These are phyloP conservation scores for Yamadazyma sp. DNA, from an alignment of 1,139 yeast genomes.

Conservation along the genomic window DNA sequence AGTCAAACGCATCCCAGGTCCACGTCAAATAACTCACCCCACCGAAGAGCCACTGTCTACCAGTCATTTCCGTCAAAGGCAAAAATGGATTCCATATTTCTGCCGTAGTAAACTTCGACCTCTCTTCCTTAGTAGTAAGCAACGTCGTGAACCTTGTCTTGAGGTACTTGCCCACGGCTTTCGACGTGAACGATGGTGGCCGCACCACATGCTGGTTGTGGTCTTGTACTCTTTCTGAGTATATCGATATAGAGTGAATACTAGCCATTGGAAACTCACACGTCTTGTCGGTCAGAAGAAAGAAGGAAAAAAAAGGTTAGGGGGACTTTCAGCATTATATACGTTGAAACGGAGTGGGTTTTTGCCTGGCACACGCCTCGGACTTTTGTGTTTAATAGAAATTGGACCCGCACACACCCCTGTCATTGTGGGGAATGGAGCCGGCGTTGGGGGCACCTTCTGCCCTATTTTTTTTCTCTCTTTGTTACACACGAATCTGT, in stretches of 20 bases:
- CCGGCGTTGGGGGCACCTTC: too few species aligned
- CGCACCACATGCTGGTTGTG: conserved; percentile 34
- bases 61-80: conserved; percentile 27
- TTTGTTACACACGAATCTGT: too few species aligned
- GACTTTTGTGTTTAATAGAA: too few species aligned
- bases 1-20: conserved; percentile 48
- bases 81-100: conserved; percentile 38
- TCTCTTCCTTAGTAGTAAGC: conserved; percentile 32
- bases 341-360: neutral
- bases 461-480: too few species aligned
- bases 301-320: too few species aligned
- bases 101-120: conserved; percentile 22
- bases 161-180: conserved; percentile 26
- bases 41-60: conserved; percentile 39
- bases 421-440: too few species aligned
- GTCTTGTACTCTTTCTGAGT: conserved; percentile 8
- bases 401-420: too few species aligned
- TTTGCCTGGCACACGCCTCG: too few species aligned
- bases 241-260: conserved; percentile 10
- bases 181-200: conserved; percentile 31
- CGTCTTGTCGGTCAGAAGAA: too few species aligned
- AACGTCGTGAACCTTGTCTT: conserved; percentile 32
- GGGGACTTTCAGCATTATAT: neutral
- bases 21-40: conserved; percentile 36
- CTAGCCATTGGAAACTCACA: conserved; percentile 6